Base-by-base conservation (phyloP, 2,329 filamentous ascomycete genomes). In the Trichoderma sp. region DNA sequence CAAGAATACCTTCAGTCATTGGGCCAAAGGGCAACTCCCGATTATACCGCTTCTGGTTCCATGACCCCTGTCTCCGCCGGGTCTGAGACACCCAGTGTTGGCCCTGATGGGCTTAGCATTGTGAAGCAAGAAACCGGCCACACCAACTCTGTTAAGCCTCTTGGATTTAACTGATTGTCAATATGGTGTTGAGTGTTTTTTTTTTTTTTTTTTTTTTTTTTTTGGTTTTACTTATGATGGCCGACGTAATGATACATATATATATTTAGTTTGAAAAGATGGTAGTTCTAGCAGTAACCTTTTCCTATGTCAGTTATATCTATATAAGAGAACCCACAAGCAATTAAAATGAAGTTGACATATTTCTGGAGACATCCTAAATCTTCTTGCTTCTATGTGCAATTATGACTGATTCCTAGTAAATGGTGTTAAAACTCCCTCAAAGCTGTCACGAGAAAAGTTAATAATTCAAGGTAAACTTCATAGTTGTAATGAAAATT, bases 1-100 rank as follows among this genome's bases (percentile, higher is more conserved):
- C 72, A 74, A 12, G 73, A 76, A 47, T 74, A 70, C 65, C 57
- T 36, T 15, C 67, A 70, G 30, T 36, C 67, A 15, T 21, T 62
- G 26, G 58, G 39, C 28, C 21, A 63, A 70, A 36, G 68, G 61
- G 32, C 61, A 71, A 65, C 39, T n/a, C 39, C 39, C 18, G 39
- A 43, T 0, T 18, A 18, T 65, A 43, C 39, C 9, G 39, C 39
- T 43, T 43, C 39, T n/a, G 39, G 39, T n/a, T 43, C 39, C 9
- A 43, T 43, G 39, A 43, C 39, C 39, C 39, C 39, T n/a, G 39
- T 43, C 3, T 43, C 39, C 18, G 39, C 39, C 12, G 39, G 30
- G 9, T 47, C 36, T 14, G 39, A n/a, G 14, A 32, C 24, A n/a
- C 28, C 30, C 6, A 57, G 53, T 53, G 62, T 47, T 14, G 62